phyloP scores from a whole-genome alignment of 805 yeast genomes.

The Yamadazyma scolyti region DNA sequence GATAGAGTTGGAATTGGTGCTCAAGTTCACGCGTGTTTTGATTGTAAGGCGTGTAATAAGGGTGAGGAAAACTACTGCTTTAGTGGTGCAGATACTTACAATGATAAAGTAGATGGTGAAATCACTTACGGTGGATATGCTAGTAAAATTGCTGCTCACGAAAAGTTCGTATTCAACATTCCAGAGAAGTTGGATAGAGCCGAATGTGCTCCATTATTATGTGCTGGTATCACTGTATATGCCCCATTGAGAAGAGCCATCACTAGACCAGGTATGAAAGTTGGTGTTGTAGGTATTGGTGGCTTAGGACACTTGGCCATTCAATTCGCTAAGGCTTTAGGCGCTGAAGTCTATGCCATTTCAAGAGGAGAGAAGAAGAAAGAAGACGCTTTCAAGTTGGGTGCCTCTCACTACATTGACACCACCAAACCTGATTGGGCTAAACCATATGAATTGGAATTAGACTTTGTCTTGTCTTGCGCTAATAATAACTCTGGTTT shows the following conservation, averaged over 20 bases:
- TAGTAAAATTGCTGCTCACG: slow-evolving; percentile 41
- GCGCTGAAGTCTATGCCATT: slow-evolving; percentile 59
- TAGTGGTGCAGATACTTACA: slow-evolving; percentile 50
- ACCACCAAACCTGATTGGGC: slow-evolving; percentile 37
- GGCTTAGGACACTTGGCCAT: slow-evolving; percentile 65
- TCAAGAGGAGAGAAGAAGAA: slow-evolving; percentile 50
- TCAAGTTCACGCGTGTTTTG: slow-evolving; percentile 70
- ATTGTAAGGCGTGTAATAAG: slow-evolving; percentile 50
- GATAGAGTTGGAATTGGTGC: slow-evolving; percentile 80
- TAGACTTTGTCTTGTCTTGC: slow-evolving; percentile 49
- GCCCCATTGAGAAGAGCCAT: slow-evolving; percentile 41
- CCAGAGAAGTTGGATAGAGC: slow-evolving; percentile 42
- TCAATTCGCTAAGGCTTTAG: slow-evolving; percentile 57
- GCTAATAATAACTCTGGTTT: slow-evolving; percentile 31
- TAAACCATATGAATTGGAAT: slow-evolving; percentile 10
- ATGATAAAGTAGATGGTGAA: slow-evolving; percentile 30
- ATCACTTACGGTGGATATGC: slow-evolving; percentile 47
- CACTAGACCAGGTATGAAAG: slow-evolving; percentile 33
- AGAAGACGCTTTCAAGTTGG: slow-evolving; percentile 49
- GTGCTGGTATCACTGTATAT: slow-evolving; percentile 55
- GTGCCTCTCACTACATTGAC: slow-evolving; percentile 55
- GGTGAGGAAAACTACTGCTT: slow-evolving; percentile 48
- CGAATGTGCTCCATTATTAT: slow-evolving; percentile 50
- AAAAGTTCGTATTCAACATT: slow-evolving; percentile 43
- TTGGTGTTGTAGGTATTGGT: slow-evolving; percentile 62